Percentiles rank a stretch among this genome's conserved stretches.
phyloP scores from a whole-genome alignment of 1,284 basidiomycete genomes.

The Gomphus bonarii region DNA sequence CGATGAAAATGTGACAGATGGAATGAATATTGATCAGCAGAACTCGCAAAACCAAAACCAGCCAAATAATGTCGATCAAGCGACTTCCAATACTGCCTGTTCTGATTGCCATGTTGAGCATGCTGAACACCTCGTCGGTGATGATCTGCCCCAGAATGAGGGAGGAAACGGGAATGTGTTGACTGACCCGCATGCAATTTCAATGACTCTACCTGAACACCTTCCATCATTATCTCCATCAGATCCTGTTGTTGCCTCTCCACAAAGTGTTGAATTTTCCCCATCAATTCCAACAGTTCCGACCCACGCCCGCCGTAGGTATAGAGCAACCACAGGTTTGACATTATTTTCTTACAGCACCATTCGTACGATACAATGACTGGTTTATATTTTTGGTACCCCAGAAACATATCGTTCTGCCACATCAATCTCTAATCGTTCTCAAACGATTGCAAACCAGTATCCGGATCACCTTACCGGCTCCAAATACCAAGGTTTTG shows the following conservation, averaged over 20 bases:
- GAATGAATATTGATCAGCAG: background rate
- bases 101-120: background rate
- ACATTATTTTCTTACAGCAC: background rate
- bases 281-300: background rate
- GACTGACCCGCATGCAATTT: background rate
- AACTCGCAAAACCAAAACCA: background rate
- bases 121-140: background rate
- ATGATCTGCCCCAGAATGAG: background rate
- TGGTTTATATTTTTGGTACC: background rate
- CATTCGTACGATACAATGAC: background rate
- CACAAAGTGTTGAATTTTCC: background rate
- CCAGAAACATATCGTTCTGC: background rate
- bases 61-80: background rate
- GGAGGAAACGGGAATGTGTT: background rate
- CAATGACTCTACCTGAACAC: background rate
- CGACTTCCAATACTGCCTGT: background rate
- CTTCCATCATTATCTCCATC: background rate
- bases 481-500: conserved; percentile 21
- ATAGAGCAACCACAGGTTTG: background rate
- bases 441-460: background rate
- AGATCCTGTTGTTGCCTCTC: background rate
- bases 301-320: background rate
- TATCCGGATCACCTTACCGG: background rate
- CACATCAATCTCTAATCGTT: background rate
- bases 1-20: background rate